Percentiles rank a stretch among this genome's conserved stretches.
phyloP scores from a whole-genome alignment of 2,329 filamentous ascomycete species.

The Waltergamsia citrina region DNA sequence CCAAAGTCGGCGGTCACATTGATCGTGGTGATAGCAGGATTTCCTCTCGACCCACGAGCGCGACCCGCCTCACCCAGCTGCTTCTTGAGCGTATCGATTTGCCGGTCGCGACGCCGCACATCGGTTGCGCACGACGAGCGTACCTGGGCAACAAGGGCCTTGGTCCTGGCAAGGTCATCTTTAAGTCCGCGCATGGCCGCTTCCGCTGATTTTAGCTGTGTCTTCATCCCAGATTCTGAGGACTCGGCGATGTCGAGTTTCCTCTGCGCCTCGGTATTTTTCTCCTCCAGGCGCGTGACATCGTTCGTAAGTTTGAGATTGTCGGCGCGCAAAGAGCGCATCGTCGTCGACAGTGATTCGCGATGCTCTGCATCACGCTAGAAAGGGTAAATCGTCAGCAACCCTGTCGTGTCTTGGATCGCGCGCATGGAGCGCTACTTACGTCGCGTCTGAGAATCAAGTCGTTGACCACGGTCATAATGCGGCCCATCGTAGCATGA shows the following conservation, averaged over 20 bases:
- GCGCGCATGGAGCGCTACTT: constrained; percentile 11
- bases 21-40: constrained; percentile 45
- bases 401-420: too few species aligned
- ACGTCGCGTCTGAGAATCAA: constrained; percentile 85
- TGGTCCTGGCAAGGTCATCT: constrained; percentile 74
- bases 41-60: constrained; percentile 46
- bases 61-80: constrained; percentile 66
- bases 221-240: constrained; percentile 59
- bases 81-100: constrained; percentile 81
- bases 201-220: constrained; percentile 66
- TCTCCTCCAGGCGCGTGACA: constrained; percentile 48
- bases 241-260: constrained; percentile 53
- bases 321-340: constrained; percentile 68
- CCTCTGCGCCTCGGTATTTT: constrained; percentile 43
- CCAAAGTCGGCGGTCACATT: constrained; percentile 44
- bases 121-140: constrained; percentile 84
- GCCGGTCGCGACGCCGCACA: constrained; percentile 78
- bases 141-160: constrained; percentile 71
- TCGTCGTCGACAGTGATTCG: constrained; percentile 69
- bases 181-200: constrained; percentile 65
- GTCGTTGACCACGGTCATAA: constrained; percentile 93
- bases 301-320: constrained; percentile 64
- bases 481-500: constrained; percentile 62
- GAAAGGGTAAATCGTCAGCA: too few species aligned
- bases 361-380: constrained; percentile 85